Evolutionary conservation across 257 asterid genomes (phyloP).

Genomic region (Gynochthodes officinalis): DNA sequence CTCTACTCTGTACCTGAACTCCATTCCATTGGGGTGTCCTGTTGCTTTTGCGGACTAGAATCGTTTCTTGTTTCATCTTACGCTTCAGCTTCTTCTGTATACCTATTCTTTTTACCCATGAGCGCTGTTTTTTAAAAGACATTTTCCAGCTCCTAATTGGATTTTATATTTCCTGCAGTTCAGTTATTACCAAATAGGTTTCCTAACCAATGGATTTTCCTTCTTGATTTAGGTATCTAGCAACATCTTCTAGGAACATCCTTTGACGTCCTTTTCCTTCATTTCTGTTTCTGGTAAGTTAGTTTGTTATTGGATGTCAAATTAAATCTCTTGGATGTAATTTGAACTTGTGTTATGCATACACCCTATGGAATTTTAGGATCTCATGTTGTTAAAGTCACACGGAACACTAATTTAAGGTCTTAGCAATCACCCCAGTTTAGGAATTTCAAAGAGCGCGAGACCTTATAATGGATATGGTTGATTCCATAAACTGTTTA

Average conservation of each 20-base stretch:
- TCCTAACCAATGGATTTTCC: conserved; percentile 59
- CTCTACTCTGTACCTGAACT: background rate
- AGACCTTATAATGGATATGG: background rate
- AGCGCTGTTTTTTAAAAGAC: background rate
- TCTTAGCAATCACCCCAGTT: background rate
- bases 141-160: conserved; percentile 6
- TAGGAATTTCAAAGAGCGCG: background rate
- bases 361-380: background rate
- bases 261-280: conserved; percentile 58
- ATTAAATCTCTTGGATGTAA: conserved; percentile 19
- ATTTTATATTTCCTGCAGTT: conserved; percentile 5
- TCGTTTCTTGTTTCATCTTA: background rate
- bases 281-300: conserved; percentile 67
- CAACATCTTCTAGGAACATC: conserved; percentile 57
- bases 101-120: background rate
- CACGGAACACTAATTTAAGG: background rate
- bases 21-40: background rate
- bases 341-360: conserved; percentile 14
- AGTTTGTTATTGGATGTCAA: conserved; percentile 23
- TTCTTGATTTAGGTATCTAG: conserved; percentile 94
- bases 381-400: background rate
- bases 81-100: background rate
- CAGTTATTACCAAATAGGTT: conserved; percentile 11
- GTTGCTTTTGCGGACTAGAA: background rate
- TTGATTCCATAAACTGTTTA: background rate